Conservation (phyloP, 2,329 filamentous ascomycete genomes). For the Pezicula rhizophila region DNA sequence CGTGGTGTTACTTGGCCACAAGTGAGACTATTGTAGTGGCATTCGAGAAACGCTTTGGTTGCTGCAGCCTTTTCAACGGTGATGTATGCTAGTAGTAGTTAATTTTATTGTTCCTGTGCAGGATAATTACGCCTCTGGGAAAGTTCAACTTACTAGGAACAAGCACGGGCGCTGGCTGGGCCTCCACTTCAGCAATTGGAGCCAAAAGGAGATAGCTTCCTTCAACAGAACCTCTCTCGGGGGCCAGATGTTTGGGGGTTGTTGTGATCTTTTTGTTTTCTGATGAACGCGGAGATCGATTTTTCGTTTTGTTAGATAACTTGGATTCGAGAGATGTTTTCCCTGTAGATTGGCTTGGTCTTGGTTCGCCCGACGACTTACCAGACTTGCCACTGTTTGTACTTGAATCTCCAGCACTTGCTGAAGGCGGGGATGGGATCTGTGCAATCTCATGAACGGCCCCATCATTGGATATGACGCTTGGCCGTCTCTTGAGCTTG, state of each 20-base stretch:
- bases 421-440: constrained; percentile 18
- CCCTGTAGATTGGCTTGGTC: constrained; percentile 23
- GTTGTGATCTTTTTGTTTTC: constrained; percentile 22
- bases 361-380: constrained; percentile 7
- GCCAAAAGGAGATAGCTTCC: constrained; percentile 8
- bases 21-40: constrained; percentile 69
- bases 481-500: constrained; percentile 32
- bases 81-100: constrained; percentile 17
- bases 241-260: constrained; percentile 11
- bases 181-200: constrained; percentile 23
- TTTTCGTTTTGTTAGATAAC: constrained; percentile 24
- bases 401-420: constrained; percentile 20
- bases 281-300: constrained; percentile 19
- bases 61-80: constrained; percentile 76
- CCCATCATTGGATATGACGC: constrained; percentile 30
- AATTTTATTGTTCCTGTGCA: not conserved
- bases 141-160: constrained; percentile 20
- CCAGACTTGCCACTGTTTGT: constrained; percentile 24
- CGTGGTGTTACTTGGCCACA: constrained; percentile 49
- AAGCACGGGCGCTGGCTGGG: constrained; percentile 16
- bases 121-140: not conserved
- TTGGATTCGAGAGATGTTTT: constrained; percentile 36
- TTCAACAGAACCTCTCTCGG: constrained; percentile 10
- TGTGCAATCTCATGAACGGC: constrained; percentile 14
- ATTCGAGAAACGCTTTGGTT: constrained; percentile 82